phyloP scores from a whole-genome alignment of 176 grass and related monocot genomes.

The Musa schizocarpa region DNA sequence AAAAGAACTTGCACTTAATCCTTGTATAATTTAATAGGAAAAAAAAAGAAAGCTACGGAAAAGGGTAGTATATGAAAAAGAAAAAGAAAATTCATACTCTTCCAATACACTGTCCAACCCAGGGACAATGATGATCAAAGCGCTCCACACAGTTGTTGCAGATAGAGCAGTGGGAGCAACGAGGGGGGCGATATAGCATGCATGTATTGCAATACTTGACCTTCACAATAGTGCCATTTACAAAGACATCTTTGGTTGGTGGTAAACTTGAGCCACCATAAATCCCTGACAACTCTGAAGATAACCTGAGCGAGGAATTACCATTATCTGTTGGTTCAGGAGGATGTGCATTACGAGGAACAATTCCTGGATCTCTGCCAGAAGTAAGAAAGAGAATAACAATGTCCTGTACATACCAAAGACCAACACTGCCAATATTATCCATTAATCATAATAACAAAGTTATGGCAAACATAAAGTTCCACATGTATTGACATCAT shows the following conservation, averaged over 20 bases:
- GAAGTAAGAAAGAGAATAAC: constrained; percentile 55
- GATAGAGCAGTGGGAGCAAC: constrained; percentile 41
- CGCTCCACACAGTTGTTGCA: constrained; percentile 32
- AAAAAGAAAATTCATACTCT: constrained; percentile 31
- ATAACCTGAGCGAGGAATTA: constrained; percentile 41
- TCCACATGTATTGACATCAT: no score
- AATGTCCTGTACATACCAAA: constrained; percentile 31
- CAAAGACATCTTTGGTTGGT: constrained; percentile 51
- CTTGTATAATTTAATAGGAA: no score
- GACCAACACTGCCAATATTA: not conserved
- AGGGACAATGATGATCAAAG: constrained; percentile 76
- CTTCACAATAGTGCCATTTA: constrained; percentile 53
- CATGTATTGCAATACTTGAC: constrained; percentile 75
- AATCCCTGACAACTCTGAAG: constrained; percentile 47
- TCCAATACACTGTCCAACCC: constrained; percentile 77
- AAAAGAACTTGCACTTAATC: no score
- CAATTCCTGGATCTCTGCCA: constrained; percentile 63
- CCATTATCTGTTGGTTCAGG: constrained; percentile 63
- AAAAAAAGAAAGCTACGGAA: no score
- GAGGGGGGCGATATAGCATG: constrained; percentile 78
- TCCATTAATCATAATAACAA: not conserved
- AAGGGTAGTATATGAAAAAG: no score
- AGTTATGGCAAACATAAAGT: not conserved
- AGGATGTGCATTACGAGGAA: constrained; percentile 51
- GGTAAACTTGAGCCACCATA: constrained; percentile 44